Percentiles rank a stretch among this genome's conserved stretches.
Conservation (phyloP, 768 basidiomycete species). For the Trametes maxima region DNA sequence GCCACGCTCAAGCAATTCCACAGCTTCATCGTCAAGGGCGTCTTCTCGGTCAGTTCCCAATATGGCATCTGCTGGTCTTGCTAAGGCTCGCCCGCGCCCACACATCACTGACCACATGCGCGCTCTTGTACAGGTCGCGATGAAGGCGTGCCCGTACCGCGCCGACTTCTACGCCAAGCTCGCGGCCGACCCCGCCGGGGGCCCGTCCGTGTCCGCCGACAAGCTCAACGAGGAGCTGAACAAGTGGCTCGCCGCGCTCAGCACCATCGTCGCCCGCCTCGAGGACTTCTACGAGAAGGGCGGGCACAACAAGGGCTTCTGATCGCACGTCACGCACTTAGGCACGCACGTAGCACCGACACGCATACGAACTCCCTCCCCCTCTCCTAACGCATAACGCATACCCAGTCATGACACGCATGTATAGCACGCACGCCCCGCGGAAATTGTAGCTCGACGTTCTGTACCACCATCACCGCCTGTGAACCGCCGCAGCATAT, state of each 20-base stretch:
- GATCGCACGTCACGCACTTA: slow-evolving; percentile 12
- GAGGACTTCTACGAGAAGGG: slow-evolving; percentile 49
- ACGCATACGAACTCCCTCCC: no score
- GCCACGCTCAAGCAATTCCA: slow-evolving; percentile 84
- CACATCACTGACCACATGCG: not conserved
- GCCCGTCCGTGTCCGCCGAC: slow-evolving; percentile 41
- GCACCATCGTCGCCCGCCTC: slow-evolving; percentile 48
- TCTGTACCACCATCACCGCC: slow-evolving; percentile 6
- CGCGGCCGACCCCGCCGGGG: slow-evolving; percentile 41
- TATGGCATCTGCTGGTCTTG: not conserved
- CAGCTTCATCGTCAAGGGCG: slow-evolving; percentile 63
- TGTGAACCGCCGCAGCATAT: slow-evolving; percentile 13
- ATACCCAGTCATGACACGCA: slow-evolving; percentile 9
- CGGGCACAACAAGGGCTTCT: slow-evolving; percentile 48
- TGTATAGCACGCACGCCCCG: slow-evolving; percentile 15
- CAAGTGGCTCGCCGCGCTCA: slow-evolving; percentile 57
- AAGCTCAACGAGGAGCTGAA: slow-evolving; percentile 49
- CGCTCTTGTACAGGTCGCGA: slow-evolving; percentile 48
- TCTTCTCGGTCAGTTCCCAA: slow-evolving; percentile 52
- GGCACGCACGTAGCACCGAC: no score
- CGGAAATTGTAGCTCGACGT: slow-evolving; percentile 10
- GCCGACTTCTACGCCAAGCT: slow-evolving; percentile 60
- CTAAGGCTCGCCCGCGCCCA: not conserved
- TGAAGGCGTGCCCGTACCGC: slow-evolving; percentile 69
- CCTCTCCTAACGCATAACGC: no score